These are phyloP conservation scores for Lactarius psammicola DNA, from an alignment of 768 basidiomycete genomes.

Conservation along the genomic window DNA sequence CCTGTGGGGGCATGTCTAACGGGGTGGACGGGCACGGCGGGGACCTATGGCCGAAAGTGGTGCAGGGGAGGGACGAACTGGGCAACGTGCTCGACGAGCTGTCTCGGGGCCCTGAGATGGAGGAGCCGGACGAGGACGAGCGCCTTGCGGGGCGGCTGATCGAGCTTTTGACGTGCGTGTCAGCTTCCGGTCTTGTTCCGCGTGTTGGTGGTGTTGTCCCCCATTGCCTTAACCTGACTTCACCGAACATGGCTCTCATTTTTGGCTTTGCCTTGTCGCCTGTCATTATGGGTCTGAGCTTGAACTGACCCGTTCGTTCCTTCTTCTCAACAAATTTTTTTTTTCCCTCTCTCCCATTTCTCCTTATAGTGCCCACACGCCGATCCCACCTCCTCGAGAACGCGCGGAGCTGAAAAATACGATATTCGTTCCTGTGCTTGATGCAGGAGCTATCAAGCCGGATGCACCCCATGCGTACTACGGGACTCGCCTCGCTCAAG, in stretches of 20 bases:
- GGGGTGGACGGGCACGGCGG: conserved; percentile 65
- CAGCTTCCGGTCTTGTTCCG: conserved; percentile 17
- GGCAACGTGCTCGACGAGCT: conserved; percentile 42
- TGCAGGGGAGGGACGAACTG: conserved; percentile 52
- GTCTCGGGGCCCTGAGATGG: conserved; percentile 39
- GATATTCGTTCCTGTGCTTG: conserved; percentile 59
- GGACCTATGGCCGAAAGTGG: conserved; percentile 72
- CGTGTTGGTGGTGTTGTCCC: neutral
- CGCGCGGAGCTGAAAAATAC: conserved; percentile 59
- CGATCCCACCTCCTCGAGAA: conserved; percentile 39
- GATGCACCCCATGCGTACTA: conserved; percentile 39
- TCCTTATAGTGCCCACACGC: conserved; percentile 3
- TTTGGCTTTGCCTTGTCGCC: neutral
- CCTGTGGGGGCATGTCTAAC: conserved; percentile 67
- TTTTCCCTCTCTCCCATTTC: neutral
- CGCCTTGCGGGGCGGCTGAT: conserved; percentile 60
- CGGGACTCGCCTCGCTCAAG: conserved; percentile 72
- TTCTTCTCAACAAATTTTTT: neutral
- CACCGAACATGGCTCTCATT: neutral
- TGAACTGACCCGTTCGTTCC: neutral
- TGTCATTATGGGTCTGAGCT: neutral
- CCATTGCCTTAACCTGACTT: neutral
- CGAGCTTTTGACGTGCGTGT: conserved; percentile 64
- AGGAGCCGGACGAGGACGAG: conserved; percentile 38
- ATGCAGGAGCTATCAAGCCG: conserved; percentile 24